These are phyloP conservation scores for Albatrellus ellisii DNA, from an alignment of 768 basidiomycete genomes.

Conservation along the genomic window DNA sequence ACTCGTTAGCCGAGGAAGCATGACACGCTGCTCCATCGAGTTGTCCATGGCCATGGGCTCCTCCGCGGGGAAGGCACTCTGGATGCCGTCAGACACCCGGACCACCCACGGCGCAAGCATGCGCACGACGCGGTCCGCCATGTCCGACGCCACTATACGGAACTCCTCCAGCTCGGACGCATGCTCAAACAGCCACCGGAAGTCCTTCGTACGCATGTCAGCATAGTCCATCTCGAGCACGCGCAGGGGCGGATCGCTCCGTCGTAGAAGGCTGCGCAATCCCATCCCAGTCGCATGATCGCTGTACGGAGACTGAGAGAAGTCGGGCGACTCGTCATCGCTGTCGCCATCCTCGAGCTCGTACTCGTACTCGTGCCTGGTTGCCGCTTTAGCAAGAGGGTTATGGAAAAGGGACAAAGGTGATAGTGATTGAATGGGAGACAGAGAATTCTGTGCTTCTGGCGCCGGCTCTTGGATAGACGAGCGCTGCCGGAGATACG, in stretches of 20 bases:
- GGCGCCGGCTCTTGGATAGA: not conserved
- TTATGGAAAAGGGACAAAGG: not conserved
- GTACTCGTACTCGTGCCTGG: no score
- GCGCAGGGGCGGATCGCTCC: slow-evolving; percentile 49
- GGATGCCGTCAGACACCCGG: slow-evolving; percentile 8
- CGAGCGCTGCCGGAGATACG: slow-evolving; percentile 16
- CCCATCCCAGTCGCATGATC: slow-evolving; percentile 77
- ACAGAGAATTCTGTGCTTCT: not conserved
- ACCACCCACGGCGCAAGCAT: slow-evolving; percentile 34
- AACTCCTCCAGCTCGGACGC: slow-evolving; percentile 45
- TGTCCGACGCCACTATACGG: slow-evolving; percentile 66
- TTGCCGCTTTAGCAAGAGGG: slow-evolving; percentile 12
- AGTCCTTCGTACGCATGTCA: slow-evolving; percentile 79
- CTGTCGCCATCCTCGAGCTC: slow-evolving; percentile 47
- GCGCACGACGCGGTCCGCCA: slow-evolving; percentile 60
- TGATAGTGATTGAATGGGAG: not conserved
- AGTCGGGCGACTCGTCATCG: slow-evolving; percentile 65
- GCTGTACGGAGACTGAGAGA: slow-evolving; percentile 63
- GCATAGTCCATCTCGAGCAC: slow-evolving; percentile 69
- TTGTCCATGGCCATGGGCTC: slow-evolving; percentile 8
- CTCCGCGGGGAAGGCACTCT: slow-evolving; percentile 7
- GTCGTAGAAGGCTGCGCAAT: slow-evolving; percentile 45
- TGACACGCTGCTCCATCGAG: slow-evolving; percentile 19
- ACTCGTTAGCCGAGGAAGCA: slow-evolving; percentile 40
- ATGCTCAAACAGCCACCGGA: slow-evolving; percentile 49